phyloP scores from a whole-genome alignment of 129 eudicot species.

The Helianthus tuberosus region DNA sequence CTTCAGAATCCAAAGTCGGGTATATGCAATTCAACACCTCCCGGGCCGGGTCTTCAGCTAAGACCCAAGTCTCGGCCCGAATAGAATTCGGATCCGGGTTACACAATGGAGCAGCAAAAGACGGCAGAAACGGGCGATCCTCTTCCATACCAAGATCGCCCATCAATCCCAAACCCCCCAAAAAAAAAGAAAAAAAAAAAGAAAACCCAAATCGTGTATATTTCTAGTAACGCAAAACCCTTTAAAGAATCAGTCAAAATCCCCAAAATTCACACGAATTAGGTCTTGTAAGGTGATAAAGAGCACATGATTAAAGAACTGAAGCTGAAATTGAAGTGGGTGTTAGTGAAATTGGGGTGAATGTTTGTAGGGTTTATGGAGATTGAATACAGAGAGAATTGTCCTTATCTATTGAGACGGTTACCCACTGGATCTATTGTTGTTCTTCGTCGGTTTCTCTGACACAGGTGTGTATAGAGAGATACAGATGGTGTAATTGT shows the following conservation, averaged over 20 bases:
- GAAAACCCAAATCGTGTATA: background rate
- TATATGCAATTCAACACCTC: conserved; percentile 58
- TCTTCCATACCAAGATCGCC: conserved; percentile 49
- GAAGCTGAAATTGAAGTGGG: conserved; percentile 10
- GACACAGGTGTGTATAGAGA: conserved; percentile 16
- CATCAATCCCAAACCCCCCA: conserved; percentile 23
- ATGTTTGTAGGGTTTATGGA: conserved; percentile 24
- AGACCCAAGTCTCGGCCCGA: conserved; percentile 42
- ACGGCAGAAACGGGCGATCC: conserved; percentile 47
- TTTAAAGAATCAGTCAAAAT: conserved; percentile 14
- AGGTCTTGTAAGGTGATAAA: background rate
- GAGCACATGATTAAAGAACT: background rate
- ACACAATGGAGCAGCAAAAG: conserved; percentile 30
- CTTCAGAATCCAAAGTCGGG: conserved; percentile 73
- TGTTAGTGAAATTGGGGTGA: conserved; percentile 4
- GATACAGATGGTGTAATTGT: conserved; percentile 28
- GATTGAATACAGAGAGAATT: conserved; percentile 13
- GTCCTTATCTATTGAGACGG: background rate
- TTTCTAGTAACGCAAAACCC: conserved; percentile 27
- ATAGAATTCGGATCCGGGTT: conserved; percentile 60
- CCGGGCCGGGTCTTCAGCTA: conserved; percentile 54
- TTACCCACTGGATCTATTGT: conserved; percentile 23
- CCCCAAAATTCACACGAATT: conserved; percentile 16
- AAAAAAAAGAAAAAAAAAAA: background rate
- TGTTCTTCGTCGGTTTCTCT: conserved; percentile 32